Conservation (phyloP, 2,329 filamentous ascomycete genomes). For the Scortechinia acanthostroma region DNA sequence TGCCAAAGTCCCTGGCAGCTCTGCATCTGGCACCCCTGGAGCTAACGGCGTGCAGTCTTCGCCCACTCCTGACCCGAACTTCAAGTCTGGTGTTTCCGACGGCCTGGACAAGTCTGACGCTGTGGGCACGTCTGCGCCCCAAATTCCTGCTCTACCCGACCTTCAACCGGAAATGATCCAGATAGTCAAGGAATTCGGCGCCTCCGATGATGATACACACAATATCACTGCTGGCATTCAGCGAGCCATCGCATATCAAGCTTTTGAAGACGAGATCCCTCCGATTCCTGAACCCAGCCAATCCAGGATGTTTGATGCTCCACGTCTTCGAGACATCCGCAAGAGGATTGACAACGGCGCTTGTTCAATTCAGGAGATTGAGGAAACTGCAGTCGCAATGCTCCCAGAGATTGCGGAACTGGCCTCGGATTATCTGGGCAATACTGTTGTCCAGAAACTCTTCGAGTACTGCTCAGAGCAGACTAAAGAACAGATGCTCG, state of each 20-base stretch:
- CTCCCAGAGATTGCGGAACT: slow-evolving; percentile 92
- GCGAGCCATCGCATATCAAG: slow-evolving; percentile 66
- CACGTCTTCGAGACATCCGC: slow-evolving; percentile 86
- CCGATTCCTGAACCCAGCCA: slow-evolving; percentile 81
- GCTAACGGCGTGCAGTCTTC: slow-evolving; percentile 83
- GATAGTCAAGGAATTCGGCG: slow-evolving; percentile 85
- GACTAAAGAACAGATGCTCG: slow-evolving; percentile 84
- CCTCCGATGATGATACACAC: slow-evolving; percentile 68
- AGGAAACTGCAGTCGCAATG: slow-evolving; percentile 88
- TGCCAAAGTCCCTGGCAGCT: slow-evolving; percentile 73
- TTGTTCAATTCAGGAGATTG: slow-evolving; percentile 78
- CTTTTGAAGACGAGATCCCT: slow-evolving; percentile 78
- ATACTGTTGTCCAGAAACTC: slow-evolving; percentile 98
- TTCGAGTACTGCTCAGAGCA: slow-evolving; percentile 93
- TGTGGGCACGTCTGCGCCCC: slow-evolving; percentile 42
- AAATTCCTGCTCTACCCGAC: slow-evolving; percentile 67
- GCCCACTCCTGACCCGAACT: slow-evolving; percentile 81
- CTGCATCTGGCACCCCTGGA: slow-evolving; percentile 80
- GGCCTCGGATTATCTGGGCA: slow-evolving; percentile 90
- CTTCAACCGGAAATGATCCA: slow-evolving; percentile 76
- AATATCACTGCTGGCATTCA: slow-evolving; percentile 71
- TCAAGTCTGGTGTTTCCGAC: slow-evolving; percentile 34
- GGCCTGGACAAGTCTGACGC: slow-evolving; percentile 20
- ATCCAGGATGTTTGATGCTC: slow-evolving; percentile 83
- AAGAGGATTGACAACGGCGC: slow-evolving; percentile 96